Percentiles rank a stretch among this genome's conserved stretches.
Conservation (phyloP, 495 filamentous ascomycete species). For the Penicillium maclennaniae region DNA sequence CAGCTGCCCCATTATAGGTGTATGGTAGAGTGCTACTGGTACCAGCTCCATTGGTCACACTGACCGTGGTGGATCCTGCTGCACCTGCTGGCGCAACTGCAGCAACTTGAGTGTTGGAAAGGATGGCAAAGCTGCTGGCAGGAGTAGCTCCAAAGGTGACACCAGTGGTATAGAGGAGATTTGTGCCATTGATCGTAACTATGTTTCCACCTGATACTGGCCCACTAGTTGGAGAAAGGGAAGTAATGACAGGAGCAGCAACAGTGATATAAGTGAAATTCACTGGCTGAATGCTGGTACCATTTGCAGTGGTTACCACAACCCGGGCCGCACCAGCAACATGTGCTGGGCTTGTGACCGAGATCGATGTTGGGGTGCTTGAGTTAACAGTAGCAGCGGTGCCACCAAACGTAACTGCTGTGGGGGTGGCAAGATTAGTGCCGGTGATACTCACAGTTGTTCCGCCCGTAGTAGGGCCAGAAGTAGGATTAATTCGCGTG, state of each 20-base stretch:
- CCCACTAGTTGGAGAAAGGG: background rate
- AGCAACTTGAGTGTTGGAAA: slow-evolving; percentile 1
- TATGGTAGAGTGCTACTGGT: slow-evolving; percentile 1
- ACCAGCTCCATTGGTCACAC: background rate
- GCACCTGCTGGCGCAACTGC: background rate
- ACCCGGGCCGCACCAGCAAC: background rate
- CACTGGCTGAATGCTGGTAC: slow-evolving; percentile 1
- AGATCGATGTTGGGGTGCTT: background rate
- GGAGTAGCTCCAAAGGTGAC: background rate
- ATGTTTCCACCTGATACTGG: background rate
- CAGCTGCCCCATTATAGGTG: background rate
- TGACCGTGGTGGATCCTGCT: slow-evolving; percentile 1
- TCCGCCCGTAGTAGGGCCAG: slow-evolving; percentile 2
- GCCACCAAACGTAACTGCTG: background rate
- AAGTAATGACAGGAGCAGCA: slow-evolving; percentile 1
- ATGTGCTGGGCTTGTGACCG: background rate
- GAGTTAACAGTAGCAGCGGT: background rate
- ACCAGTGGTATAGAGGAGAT: background rate
- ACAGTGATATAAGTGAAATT: background rate
- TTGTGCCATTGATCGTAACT: background rate
- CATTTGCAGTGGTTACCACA: background rate
- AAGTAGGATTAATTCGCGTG: background rate
- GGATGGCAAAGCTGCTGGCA: background rate
- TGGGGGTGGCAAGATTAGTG: background rate
- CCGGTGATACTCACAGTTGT: background rate